These are phyloP conservation scores for Pestalotiopsis fici DNA, from an alignment of 2,329 filamentous ascomycete genomes.

Conservation along the genomic window DNA sequence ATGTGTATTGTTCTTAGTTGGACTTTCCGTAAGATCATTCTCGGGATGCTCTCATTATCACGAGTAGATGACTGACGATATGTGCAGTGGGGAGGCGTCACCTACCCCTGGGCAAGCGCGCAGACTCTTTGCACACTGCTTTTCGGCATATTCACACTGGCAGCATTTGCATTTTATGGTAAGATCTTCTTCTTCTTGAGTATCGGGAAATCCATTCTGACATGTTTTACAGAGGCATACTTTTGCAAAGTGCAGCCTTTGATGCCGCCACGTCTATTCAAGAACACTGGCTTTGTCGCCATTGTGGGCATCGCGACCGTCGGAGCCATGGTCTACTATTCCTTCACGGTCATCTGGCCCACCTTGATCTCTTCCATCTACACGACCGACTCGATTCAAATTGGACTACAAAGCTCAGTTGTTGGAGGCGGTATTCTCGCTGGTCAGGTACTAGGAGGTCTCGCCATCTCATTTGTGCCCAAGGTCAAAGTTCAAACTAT, in stretches of 20 bases:
- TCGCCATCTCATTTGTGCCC: conserved; percentile 36
- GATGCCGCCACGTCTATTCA: conserved; percentile 44
- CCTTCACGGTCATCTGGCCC: conserved; percentile 44
- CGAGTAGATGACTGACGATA: background rate
- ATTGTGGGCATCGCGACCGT: conserved; percentile 39
- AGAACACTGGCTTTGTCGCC: conserved; percentile 38
- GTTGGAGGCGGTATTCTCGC: conserved; percentile 42
- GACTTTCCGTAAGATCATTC: conserved; percentile 30
- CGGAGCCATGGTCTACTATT: conserved; percentile 46
- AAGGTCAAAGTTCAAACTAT: conserved; percentile 36
- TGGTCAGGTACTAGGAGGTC: conserved; percentile 37
- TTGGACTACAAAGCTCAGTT: conserved; percentile 43
- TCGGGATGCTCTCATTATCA: background rate
- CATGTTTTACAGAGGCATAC: conserved; percentile 23
- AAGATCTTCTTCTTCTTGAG: too few relatives aligned
- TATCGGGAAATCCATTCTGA: too few relatives aligned
- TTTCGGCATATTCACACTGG: conserved; percentile 35
- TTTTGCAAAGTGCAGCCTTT: conserved; percentile 37
- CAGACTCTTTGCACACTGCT: conserved; percentile 37
- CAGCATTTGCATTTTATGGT: conserved; percentile 36
- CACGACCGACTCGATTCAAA: conserved; percentile 34
- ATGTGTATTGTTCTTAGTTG: conserved; percentile 42
- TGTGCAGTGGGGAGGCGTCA: conserved; percentile 35
- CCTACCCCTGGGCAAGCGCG: conserved; percentile 42
- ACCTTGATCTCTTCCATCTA: conserved; percentile 42